phyloP scores from a whole-genome alignment of 768 basidiomycete species.

The Termitomyces bulborhizus region DNA sequence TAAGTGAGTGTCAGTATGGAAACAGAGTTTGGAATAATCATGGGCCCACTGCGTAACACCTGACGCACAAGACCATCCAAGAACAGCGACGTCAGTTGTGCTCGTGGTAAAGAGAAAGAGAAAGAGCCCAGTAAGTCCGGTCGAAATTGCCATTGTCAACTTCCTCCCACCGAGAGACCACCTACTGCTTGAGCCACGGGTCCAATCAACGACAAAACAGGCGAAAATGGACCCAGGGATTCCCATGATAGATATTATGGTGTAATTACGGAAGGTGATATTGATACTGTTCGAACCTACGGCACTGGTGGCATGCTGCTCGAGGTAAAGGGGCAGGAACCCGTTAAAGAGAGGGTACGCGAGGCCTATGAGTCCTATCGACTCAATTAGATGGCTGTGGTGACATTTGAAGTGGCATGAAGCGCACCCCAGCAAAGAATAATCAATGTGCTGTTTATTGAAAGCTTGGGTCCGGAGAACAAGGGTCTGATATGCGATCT shows the following conservation, averaged over 20 bases:
- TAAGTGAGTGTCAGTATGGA: background rate
- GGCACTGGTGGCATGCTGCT: slow-evolving; percentile 22
- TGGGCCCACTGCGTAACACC: slow-evolving; percentile 29
- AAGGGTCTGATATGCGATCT: slow-evolving; percentile 46
- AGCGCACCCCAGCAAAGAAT: slow-evolving; percentile 46
- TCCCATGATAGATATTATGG: slow-evolving; percentile 40
- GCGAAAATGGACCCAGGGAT: slow-evolving; percentile 44
- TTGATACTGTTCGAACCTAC: slow-evolving; percentile 11
- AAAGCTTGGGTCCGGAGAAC: slow-evolving; percentile 37
- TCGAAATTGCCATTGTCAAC: slow-evolving; percentile 39
- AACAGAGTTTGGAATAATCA: background rate
- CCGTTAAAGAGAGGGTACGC: slow-evolving; percentile 49
- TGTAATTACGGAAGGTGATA: slow-evolving; percentile 41
- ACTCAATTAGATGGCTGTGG: background rate
- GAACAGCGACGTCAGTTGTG: slow-evolving; percentile 27
- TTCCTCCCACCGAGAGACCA: slow-evolving; percentile 40
- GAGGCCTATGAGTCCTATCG: slow-evolving; percentile 38
- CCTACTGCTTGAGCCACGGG: slow-evolving; percentile 21
- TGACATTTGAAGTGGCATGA: background rate
- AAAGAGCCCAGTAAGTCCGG: slow-evolving; percentile 38
- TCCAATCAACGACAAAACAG: slow-evolving; percentile 37
- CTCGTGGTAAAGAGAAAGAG: slow-evolving; percentile 49
- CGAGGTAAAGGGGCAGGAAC: slow-evolving; percentile 46
- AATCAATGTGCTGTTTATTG: slow-evolving; percentile 39
- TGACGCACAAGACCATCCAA: slow-evolving; percentile 41